Evolutionary conservation across 108 stramenopile genomes (phyloP).

Genomic region (Seminavis robusta): DNA sequence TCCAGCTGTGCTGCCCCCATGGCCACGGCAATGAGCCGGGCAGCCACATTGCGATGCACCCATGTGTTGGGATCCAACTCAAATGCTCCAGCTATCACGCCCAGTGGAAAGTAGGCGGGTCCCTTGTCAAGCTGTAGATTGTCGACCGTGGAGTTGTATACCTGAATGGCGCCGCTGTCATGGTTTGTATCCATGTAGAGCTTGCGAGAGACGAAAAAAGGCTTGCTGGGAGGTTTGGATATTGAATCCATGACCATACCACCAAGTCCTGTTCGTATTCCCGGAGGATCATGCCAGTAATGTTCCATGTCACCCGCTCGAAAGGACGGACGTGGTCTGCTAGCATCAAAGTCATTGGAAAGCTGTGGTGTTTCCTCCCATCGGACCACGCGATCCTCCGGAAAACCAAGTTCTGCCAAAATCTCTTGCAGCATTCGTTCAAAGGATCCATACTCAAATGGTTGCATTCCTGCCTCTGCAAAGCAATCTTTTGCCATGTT

Average conservation of each 20-base stretch:
- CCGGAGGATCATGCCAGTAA: slow-evolving; percentile 14
- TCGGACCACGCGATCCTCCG: slow-evolving; percentile 23
- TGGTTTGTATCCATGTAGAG: slow-evolving; percentile 24
- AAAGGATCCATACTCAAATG: slow-evolving; percentile 15
- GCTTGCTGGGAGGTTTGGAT: too few species aligned
- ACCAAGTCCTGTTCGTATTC: not conserved
- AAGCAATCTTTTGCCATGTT: slow-evolving; percentile 32
- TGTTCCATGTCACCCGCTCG: slow-evolving; percentile 23
- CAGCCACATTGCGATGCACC: slow-evolving; percentile 33
- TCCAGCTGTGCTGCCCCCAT: slow-evolving; percentile 15
- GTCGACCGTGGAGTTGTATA: slow-evolving; percentile 9
- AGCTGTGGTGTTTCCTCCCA: slow-evolving; percentile 17
- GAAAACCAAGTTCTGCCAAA: slow-evolving; percentile 5
- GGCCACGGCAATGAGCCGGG: slow-evolving; percentile 31
- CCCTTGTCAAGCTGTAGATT: too few species aligned
- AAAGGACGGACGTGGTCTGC: too few species aligned
- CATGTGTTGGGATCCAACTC: slow-evolving; percentile 30
- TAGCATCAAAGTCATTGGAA: too few species aligned
- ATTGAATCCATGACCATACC: too few species aligned
- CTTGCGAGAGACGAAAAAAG: slow-evolving; percentile 11
- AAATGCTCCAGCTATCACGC: slow-evolving; percentile 40
- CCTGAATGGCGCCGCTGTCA: slow-evolving; percentile 13
- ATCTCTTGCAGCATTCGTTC: not conserved
- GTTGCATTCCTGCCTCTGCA: slow-evolving; percentile 12
- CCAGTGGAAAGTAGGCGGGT: not conserved